phyloP scores from a whole-genome alignment of 805 yeast genomes.

The Metschnikowia bowlesiae region DNA sequence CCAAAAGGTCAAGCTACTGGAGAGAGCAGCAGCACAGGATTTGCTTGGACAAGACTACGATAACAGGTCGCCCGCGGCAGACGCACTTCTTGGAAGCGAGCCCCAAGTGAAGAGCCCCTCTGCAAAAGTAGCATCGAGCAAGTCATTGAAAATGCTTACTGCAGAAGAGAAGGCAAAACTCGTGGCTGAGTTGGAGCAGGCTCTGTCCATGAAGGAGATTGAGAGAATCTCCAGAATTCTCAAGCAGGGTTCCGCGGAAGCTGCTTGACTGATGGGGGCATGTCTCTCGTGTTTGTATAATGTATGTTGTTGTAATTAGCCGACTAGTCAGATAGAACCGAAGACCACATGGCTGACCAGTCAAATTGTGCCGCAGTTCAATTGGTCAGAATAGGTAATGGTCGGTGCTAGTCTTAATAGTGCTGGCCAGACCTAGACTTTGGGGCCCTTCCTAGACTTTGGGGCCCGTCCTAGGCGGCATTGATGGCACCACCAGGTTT shows the following conservation, averaged over 20 bases:
- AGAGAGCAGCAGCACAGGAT: conserved; percentile 43
- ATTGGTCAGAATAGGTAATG: too few relatives aligned
- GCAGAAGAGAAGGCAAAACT: conserved; percentile 50
- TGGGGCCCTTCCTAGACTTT: too few relatives aligned
- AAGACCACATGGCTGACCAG: too few relatives aligned
- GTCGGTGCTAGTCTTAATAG: too few relatives aligned
- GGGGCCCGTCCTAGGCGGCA: too few relatives aligned
- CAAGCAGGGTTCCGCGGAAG: conserved; percentile 10
- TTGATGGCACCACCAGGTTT: too few relatives aligned
- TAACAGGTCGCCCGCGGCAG: conserved; percentile 28
- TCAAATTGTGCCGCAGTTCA: too few relatives aligned
- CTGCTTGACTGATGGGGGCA: too few relatives aligned
- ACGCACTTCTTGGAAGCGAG: conserved; percentile 15
- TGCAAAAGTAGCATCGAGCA: conserved; percentile 16
- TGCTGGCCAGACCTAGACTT: too few relatives aligned
- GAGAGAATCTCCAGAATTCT: conserved; percentile 52
- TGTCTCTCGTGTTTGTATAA: too few relatives aligned
- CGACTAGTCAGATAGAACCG: too few relatives aligned
- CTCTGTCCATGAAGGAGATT: conserved; percentile 71
- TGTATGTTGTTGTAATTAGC: too few relatives aligned
- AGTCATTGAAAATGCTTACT: conserved; percentile 44
- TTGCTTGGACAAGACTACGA: conserved; percentile 31
- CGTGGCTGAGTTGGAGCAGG: conserved; percentile 51
- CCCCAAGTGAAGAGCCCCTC: background rate
- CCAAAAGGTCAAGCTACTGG: conserved; percentile 51